Percentiles rank a stretch among this genome's conserved stretches.
Evolutionary conservation across 2,329 filamentous ascomycete genomes (phyloP).

Genomic region (Trichoderma sp.): DNA sequence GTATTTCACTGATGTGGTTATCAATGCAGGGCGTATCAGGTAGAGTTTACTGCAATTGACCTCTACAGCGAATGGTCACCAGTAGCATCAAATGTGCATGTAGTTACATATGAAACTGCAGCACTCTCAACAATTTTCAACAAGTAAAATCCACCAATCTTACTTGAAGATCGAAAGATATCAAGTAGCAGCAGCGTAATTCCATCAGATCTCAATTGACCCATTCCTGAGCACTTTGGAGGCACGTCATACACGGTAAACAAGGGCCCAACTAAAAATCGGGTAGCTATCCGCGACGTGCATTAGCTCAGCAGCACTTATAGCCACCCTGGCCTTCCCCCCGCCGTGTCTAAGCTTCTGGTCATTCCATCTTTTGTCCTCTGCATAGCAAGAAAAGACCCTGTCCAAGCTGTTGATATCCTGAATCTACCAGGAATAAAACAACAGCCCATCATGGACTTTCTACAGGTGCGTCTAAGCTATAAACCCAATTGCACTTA

Average conservation of each 20-base stretch:
- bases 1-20: background rate
- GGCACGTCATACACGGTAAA: background rate
- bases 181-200: background rate
- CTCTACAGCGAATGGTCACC: background rate
- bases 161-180: background rate
- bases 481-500: background rate
- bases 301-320: constrained; percentile 25
- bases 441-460: constrained; percentile 44
- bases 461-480: constrained; percentile 47
- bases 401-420: constrained; percentile 15
- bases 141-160: background rate
- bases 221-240: background rate
- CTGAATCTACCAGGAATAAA: constrained; percentile 24
- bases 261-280: background rate
- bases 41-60: background rate
- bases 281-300: constrained; percentile 14
- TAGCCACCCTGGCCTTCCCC: constrained; percentile 26
- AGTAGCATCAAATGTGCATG: background rate
- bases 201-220: background rate
- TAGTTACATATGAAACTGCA: background rate
- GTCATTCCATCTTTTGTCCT: constrained; percentile 6
- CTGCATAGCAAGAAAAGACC: background rate
- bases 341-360: background rate
- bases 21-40: background rate
- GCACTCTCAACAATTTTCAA: background rate